Evolutionary conservation across 208 protist species (phyloP).

Genomic region (Acanthamoeba lenticulata): DNA sequence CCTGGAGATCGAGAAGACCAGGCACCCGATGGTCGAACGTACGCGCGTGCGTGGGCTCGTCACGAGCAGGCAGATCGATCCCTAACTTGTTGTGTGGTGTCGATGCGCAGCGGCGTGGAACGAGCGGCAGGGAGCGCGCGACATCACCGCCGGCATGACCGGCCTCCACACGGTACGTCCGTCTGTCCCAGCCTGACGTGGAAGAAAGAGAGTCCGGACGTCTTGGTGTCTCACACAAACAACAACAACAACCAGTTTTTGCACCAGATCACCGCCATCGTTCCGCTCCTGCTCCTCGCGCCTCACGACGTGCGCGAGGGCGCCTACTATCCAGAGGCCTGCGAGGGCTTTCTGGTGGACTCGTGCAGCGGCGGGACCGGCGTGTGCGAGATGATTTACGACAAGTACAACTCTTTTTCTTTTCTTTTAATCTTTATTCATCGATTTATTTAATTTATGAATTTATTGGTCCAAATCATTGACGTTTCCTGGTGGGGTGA

Average conservation of each 20-base stretch:
- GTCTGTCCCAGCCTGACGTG: neutral
- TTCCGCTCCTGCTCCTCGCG: constrained; percentile 22
- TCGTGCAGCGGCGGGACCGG: constrained; percentile 39
- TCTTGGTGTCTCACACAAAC: neutral
- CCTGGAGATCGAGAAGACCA: neutral
- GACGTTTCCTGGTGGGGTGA: no score
- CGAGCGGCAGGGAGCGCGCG: neutral
- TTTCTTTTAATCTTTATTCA: no score
- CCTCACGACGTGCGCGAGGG: neutral
- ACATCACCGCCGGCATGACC: neutral
- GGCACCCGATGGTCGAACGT: neutral
- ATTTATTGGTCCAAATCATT: no score
- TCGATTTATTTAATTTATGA: no score
- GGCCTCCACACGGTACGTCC: neutral
- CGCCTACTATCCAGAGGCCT: neutral
- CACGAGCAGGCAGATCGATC: no score
- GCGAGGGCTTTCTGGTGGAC: constrained; percentile 38
- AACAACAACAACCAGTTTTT: neutral
- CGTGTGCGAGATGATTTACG: constrained; percentile 38
- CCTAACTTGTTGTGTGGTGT: no score
- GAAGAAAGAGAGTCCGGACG: neutral
- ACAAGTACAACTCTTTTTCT: neutral
- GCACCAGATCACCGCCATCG: constrained; percentile 1
- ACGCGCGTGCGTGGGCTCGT: no score
- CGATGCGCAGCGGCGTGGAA: neutral